Base-by-base conservation (phyloP, 2,329 filamentous ascomycete species). In the Arthrobotrys sinensis region DNA sequence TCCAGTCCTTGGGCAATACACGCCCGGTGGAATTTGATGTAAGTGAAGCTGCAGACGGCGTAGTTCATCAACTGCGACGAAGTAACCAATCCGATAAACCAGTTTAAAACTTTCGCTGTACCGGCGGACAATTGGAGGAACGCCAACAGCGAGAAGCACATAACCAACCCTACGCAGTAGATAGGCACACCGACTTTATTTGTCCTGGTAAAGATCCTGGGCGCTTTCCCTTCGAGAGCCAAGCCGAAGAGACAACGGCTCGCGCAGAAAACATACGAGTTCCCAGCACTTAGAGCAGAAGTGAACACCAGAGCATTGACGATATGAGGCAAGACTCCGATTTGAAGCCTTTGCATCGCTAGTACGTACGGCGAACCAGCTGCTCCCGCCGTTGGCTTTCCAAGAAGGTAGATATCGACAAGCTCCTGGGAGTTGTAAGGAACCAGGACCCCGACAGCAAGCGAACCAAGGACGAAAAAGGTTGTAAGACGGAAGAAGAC, bases 51-150 rank as follows among this genome's bases (percentile, higher is more conserved):
- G 82, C 93, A 90, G 80, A 90, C 89, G 46, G 87, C 87, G 84
- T 91, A 93, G 82, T 92, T 92, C 84, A 93, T 90, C 12, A 93
- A 87, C 81, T 92, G 91, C 0, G 91, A 92, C 0, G 92, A 91
- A 10, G 92, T 93, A 16, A 93, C 87, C 82, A 93, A 84, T 75
- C 88, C 91, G 46, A 92, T 88, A 80, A 94, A 90, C 92, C 92
- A 94, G 53, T 87, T 87, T 79, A 94, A 85, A 0, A 94, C 92
- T 32, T 90, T 89, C 3, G 91, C 88, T 0, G 90, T 87, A 73
- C 87, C 87, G 79, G 89, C 87, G 6, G 89, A 91, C 16, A 95
- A 87, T 83, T 94, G 91, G 57, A 94, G 85, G 84, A 94, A 96
- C 1, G 90, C 89, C 10, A 96, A 85, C 5, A 93, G 86, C 0